phyloP scores from a whole-genome alignment of 139 green algal genomes.

The Coelastrella sp. region DNA sequence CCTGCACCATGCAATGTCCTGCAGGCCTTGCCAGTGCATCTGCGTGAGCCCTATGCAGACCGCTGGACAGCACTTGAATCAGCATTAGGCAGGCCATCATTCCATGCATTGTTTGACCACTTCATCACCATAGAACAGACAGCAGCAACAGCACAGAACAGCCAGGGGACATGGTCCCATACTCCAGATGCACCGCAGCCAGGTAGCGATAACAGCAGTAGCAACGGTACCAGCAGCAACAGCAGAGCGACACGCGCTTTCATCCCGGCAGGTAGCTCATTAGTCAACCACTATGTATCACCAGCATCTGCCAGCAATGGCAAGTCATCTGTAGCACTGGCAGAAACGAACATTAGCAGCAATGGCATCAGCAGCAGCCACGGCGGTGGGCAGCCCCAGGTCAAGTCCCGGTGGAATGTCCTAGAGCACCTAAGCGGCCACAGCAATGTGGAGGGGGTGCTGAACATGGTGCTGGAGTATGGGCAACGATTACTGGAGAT shows the following conservation, averaged over 20 bases:
- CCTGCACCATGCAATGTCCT: neutral
- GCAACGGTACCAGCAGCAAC: slow-evolving; percentile 22
- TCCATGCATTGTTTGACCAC: slow-evolving; percentile 65
- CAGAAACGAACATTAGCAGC: neutral
- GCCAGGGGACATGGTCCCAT: neutral
- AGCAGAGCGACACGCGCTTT: neutral
- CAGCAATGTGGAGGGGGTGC: neutral
- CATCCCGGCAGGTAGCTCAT: neutral
- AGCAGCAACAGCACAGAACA: neutral
- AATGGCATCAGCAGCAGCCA: neutral
- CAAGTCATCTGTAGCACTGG: neutral
- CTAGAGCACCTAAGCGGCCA: slow-evolving; percentile 30
- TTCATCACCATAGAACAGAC: slow-evolving; percentile 41
- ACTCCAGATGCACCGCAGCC: neutral
- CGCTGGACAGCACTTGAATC: slow-evolving; percentile 63
- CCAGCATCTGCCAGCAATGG: neutral
- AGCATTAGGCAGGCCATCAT: slow-evolving; percentile 57
- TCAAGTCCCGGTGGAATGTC: slow-evolving; percentile 8
- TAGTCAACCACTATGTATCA: neutral
- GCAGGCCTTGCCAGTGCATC: slow-evolving; percentile 18
- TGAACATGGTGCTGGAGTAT: slow-evolving; percentile 65
- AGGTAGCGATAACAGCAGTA: slow-evolving; percentile 11
- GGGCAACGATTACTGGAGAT: slow-evolving; percentile 63
- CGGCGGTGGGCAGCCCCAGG: neutral
- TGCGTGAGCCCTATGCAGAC: slow-evolving; percentile 41